Conservation (phyloP, 2,329 filamentous ascomycete species). For the Arachnopeziza araneosa region DNA sequence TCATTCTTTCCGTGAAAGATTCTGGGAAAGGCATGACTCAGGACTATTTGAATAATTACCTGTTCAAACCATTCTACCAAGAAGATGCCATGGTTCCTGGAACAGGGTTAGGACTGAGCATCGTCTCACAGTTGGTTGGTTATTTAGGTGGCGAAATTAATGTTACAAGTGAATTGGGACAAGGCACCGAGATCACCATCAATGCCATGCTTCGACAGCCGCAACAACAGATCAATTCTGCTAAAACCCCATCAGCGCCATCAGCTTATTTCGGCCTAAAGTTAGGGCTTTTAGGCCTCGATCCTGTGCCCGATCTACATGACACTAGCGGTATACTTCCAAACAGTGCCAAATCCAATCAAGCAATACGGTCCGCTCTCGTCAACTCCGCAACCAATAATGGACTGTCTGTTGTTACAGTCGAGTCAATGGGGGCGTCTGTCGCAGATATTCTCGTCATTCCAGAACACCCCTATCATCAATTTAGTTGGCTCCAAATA, state of each 20-base stretch:
- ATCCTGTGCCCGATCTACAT: not conserved
- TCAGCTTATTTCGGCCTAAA: not conserved
- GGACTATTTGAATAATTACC: constrained; percentile 50
- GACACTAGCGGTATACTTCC: not conserved
- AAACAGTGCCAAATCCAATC: not conserved
- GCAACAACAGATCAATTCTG: not conserved
- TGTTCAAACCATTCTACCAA: constrained; percentile 50
- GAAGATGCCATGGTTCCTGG: constrained; percentile 41
- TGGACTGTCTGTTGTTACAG: not conserved
- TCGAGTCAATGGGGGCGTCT: not conserved
- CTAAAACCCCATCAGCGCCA: not conserved
- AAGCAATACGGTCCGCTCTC: not conserved
- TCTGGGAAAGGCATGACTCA: constrained; percentile 58
- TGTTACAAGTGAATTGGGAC: constrained; percentile 44
- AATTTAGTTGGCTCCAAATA: not conserved
- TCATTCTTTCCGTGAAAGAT: constrained; percentile 44
- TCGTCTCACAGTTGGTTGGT: constrained; percentile 55
- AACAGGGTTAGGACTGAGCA: constrained; percentile 47
- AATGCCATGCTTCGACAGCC: not conserved
- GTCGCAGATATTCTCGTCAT: not conserved
- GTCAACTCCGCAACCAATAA: not conserved
- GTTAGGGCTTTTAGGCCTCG: not conserved
- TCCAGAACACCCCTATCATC: not conserved
- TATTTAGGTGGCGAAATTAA: constrained; percentile 52
- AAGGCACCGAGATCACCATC: constrained; percentile 32